phyloP scores from a whole-genome alignment of 1,139 yeast genomes.

The Arxiozyma slooffiae region DNA sequence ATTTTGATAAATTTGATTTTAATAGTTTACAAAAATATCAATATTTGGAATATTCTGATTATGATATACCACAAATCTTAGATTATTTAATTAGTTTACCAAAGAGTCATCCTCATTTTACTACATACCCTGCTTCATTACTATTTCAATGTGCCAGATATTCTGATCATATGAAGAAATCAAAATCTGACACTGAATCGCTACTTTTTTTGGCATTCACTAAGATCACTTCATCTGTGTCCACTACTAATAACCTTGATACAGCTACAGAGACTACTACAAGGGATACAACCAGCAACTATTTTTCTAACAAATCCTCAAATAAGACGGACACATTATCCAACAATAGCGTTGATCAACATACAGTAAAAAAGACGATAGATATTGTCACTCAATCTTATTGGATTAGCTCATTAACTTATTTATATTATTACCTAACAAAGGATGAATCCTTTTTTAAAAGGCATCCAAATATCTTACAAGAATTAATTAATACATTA shows the following conservation, averaged over 20 bases:
- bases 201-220: conserved; percentile 53
- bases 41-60: conserved; percentile 50
- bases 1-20: conserved; percentile 26
- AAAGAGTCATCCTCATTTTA: conserved; percentile 39
- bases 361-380: conserved; percentile 19
- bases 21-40: conserved; percentile 29
- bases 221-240: conserved; percentile 51
- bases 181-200: conserved; percentile 46
- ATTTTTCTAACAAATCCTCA: conserved; percentile 38
- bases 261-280: conserved; percentile 23
- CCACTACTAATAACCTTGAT: conserved; percentile 24
- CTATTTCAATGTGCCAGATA: conserved; percentile 59
- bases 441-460: conserved; percentile 46
- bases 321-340: not conserved
- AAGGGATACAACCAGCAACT: conserved; percentile 27
- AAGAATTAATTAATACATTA: conserved; percentile 47
- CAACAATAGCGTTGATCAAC: not conserved
- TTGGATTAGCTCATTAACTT: conserved; percentile 63
- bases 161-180: conserved; percentile 43
- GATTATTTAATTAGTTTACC: conserved; percentile 46
- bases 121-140: conserved; percentile 59
- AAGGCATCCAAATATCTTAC: conserved; percentile 47
- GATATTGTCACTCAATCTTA: conserved; percentile 64
- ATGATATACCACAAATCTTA: conserved; percentile 53
- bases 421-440: conserved; percentile 52